Evolutionary conservation across 139 green algal species (phyloP).

Genomic region (Tetradesmus lagerheimii): DNA sequence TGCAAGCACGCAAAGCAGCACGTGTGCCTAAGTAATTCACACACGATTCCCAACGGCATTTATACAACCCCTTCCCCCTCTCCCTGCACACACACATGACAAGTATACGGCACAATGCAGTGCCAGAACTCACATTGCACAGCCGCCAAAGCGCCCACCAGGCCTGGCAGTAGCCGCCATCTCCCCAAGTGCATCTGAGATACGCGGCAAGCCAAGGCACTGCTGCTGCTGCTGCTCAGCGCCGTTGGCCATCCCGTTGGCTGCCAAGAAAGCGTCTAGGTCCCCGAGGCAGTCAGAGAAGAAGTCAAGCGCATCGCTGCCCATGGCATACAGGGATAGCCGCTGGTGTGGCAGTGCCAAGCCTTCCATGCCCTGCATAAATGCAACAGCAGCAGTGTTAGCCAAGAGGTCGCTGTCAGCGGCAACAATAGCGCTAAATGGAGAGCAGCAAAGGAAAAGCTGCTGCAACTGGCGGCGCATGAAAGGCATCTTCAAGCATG

Average conservation of each 20-base stretch:
- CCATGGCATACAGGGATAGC: slow-evolving; percentile 18
- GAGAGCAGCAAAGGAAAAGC: too few species aligned
- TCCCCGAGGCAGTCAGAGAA: not conserved
- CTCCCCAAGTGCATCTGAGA: not conserved
- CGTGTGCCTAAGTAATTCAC: too few species aligned
- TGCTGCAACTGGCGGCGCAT: too few species aligned
- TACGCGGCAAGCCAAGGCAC: not conserved
- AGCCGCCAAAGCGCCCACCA: not conserved
- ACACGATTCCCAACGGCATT: too few species aligned
- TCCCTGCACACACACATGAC: too few species aligned
- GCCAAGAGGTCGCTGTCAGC: too few species aligned
- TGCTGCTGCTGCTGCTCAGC: not conserved
- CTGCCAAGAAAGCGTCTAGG: slow-evolving; percentile 3
- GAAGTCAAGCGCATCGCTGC: slow-evolving; percentile 10
- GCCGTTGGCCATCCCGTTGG: not conserved
- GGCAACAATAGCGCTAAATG: too few species aligned
- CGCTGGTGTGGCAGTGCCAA: slow-evolving; percentile 6
- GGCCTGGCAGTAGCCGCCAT: not conserved
- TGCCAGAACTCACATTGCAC: not conserved
- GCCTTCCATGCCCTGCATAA: slow-evolving; percentile 6
- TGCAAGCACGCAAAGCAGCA: not conserved
- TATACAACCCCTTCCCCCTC: too few species aligned
- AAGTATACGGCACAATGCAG: not conserved
- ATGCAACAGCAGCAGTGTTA: not conserved
- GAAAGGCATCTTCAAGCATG: too few species aligned